phyloP scores from a whole-genome alignment of 75 land plant species.

The Cryptomeria japonica region DNA sequence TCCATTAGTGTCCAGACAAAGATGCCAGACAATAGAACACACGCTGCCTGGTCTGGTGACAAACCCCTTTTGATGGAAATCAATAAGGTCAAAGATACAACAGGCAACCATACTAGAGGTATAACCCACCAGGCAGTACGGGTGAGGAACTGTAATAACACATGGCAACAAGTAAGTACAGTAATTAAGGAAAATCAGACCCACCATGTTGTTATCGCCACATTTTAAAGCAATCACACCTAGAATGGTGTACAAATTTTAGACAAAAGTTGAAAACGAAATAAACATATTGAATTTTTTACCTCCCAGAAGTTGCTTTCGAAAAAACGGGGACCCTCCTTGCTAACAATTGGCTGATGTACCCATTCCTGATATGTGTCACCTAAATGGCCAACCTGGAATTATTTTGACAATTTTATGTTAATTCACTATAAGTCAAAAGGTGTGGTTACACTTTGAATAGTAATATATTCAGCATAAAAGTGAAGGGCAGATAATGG shows the following conservation, averaged over 20 bases:
- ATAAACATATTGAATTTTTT: background rate
- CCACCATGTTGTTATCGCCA: background rate
- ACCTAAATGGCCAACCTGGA: conserved; percentile 93
- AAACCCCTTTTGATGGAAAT: conserved; percentile 62
- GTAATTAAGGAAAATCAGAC: background rate
- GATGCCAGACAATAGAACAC: conserved; percentile 49
- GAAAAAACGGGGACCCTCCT: conserved; percentile 91
- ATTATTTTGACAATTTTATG: background rate
- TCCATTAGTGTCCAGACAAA: conserved; percentile 85
- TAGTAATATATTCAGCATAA: background rate
- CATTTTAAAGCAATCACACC: background rate
- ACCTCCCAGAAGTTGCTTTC: conserved; percentile 75
- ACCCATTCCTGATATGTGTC: conserved; percentile 93
- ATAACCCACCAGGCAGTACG: conserved; percentile 89
- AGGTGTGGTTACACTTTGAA: background rate
- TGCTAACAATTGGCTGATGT: conserved; percentile 84
- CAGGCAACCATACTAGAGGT: conserved; percentile 90
- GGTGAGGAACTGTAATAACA: conserved; percentile 65
- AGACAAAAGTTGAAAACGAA: background rate
- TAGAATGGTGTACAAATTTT: background rate
- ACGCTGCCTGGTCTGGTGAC: conserved; percentile 31
- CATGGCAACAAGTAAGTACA: background rate
- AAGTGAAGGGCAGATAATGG: background rate
- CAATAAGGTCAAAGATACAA: conserved; percentile 50
- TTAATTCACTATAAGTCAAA: background rate